These are phyloP conservation scores for Fulvia fulva DNA, from an alignment of 2,329 filamentous ascomycete species.

Conservation along the genomic window DNA sequence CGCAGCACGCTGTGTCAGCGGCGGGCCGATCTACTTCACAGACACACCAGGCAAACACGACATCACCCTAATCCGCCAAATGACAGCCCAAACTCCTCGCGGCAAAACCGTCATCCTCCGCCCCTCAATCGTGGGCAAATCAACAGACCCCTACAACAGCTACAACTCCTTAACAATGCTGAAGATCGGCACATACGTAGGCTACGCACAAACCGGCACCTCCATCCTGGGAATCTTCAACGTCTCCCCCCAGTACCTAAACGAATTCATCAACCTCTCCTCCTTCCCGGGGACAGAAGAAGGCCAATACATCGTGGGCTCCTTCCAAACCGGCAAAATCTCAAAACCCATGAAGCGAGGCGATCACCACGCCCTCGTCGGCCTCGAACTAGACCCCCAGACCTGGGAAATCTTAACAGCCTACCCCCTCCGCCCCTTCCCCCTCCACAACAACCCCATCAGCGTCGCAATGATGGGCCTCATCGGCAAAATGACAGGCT, in stretches of 20 bases:
- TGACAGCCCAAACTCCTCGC: constrained; percentile 69
- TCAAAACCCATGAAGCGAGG: constrained; percentile 45
- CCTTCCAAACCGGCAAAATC: constrained; percentile 64
- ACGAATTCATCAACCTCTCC: constrained; percentile 65
- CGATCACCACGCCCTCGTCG: constrained; percentile 48
- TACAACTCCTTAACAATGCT: constrained; percentile 72
- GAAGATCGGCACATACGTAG: constrained; percentile 75
- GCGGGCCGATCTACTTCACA: constrained; percentile 91
- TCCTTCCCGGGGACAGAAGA: constrained; percentile 69
- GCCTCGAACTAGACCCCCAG: constrained; percentile 58
- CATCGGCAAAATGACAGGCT: constrained; percentile 83
- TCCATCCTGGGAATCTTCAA: constrained; percentile 85
- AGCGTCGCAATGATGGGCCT: constrained; percentile 70
- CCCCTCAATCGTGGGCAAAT: constrained; percentile 69
- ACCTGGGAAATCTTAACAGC: constrained; percentile 59
- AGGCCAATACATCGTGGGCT: constrained; percentile 66
- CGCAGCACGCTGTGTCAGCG: constrained; percentile 81
- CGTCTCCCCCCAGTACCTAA: constrained; percentile 57
- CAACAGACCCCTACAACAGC: constrained; percentile 67
- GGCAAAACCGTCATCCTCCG: constrained; percentile 77
- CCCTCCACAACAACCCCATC: constrained; percentile 38
- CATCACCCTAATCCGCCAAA: constrained; percentile 68
- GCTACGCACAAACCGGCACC: constrained; percentile 62
- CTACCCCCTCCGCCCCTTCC: constrained; percentile 61
- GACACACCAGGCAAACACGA: constrained; percentile 83